Evolutionary conservation across 768 basidiomycete genomes (phyloP).

Genomic region (Boletales sp.): DNA sequence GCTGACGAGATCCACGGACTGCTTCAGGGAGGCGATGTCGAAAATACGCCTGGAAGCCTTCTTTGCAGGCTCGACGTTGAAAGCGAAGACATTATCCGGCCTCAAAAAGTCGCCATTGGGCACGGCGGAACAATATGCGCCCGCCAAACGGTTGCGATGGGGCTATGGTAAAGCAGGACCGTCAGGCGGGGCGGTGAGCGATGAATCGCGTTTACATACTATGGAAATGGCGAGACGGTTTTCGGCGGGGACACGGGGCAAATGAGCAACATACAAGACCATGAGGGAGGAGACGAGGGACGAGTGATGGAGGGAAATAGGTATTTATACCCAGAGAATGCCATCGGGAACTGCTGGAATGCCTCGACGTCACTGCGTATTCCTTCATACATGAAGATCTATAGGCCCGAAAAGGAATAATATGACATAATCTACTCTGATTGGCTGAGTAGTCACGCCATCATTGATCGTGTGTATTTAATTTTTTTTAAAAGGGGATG

Average conservation of each 20-base stretch:
- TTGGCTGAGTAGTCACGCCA: constrained; percentile 29
- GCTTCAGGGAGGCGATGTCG: neutral
- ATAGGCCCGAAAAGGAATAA: neutral
- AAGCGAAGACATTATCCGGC: neutral
- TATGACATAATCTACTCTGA: neutral
- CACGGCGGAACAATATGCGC: constrained; percentile 1
- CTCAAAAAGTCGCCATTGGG: constrained; percentile 1
- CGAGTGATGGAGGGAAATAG: neutral
- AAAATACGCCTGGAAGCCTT: constrained; percentile 5
- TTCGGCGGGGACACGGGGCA: constrained; percentile 1
- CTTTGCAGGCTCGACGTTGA: constrained; percentile 7
- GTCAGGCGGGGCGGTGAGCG: neutral
- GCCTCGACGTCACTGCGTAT: no score
- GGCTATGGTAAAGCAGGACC: neutral
- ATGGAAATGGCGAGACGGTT: neutral
- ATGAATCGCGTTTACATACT: neutral
- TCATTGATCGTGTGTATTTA: constrained; percentile 6
- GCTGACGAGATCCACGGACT: neutral
- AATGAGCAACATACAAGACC: constrained; percentile 13
- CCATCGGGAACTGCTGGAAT: no score
- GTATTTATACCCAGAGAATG: no score
- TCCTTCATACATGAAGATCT: no score
- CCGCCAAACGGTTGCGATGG: constrained; percentile 1
- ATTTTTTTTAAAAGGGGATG: constrained; percentile 11
- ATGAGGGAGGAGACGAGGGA: neutral